Evolutionary conservation across 345 rosid species (phyloP).

Genomic region (Chamaenerion angustifolium): DNA sequence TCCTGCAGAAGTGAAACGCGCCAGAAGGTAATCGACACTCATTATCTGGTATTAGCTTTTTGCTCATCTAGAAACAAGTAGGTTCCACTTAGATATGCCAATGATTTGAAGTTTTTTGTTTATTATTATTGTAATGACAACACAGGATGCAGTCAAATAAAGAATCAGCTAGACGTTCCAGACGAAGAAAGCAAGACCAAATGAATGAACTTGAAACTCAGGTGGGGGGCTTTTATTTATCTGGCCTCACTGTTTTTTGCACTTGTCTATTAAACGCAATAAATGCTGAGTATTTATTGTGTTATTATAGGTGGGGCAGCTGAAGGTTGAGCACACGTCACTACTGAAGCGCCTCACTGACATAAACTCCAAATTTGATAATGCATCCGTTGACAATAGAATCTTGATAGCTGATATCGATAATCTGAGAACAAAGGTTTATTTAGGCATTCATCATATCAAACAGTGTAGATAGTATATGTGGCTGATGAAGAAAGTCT

Average conservation of each 20-base stretch:
- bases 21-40: conserved; percentile 7
- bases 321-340: conserved; percentile 63
- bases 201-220: conserved; percentile 78
- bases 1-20: conserved; percentile 22
- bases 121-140: conserved; percentile 8
- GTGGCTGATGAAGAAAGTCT: background rate
- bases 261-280: background rate
- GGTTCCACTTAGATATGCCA: too few species aligned
- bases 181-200: conserved; percentile 86
- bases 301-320: conserved; percentile 51
- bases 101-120: too few species aligned
- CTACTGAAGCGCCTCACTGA: conserved; percentile 55
- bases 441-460: conserved; percentile 3
- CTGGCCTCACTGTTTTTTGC: background rate
- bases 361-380: conserved; percentile 65
- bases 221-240: conserved; percentile 24
- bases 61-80: background rate
- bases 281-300: conserved; percentile 1
- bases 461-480: background rate
- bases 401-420: conserved; percentile 94
- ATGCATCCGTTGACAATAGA: conserved; percentile 71
- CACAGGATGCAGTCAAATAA: conserved; percentile 92
- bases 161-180: conserved; percentile 96
- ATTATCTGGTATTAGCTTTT: background rate
- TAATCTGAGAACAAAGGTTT: conserved; percentile 79